Evolutionary conservation across 768 basidiomycete genomes (phyloP).

Genomic region (Steccherinum ochraceum): DNA sequence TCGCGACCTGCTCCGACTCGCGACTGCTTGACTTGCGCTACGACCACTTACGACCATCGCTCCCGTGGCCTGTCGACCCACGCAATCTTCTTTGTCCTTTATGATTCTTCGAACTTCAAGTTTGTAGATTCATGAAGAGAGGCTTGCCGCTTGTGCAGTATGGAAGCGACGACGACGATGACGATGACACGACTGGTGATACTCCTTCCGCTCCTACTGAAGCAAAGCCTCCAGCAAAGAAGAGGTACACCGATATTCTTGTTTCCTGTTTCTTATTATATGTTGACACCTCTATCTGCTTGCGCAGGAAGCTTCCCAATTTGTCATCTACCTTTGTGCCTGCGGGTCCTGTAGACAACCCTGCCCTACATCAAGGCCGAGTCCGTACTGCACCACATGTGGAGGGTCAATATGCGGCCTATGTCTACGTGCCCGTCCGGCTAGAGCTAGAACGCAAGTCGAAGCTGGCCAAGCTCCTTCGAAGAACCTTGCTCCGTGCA

Average conservation of each 20-base stretch:
- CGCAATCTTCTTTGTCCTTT: too few relatives aligned
- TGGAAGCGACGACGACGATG: slow-evolving; percentile 17
- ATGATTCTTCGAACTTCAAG: too few relatives aligned
- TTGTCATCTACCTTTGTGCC: slow-evolving; percentile 44
- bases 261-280: neutral
- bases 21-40: too few relatives aligned
- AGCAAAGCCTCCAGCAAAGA: slow-evolving; percentile 6
- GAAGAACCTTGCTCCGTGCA: slow-evolving; percentile 38
- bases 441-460: slow-evolving; percentile 38
- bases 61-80: too few relatives aligned
- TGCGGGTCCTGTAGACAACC: slow-evolving; percentile 58
- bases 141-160: slow-evolving; percentile 10
- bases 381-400: slow-evolving; percentile 70
- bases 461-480: slow-evolving; percentile 39
- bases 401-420: slow-evolving; percentile 78
- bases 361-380: slow-evolving; percentile 80
- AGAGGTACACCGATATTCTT: slow-evolving; percentile 3
- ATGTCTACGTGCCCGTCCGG: slow-evolving; percentile 67
- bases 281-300: too few relatives aligned
- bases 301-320: slow-evolving; percentile 45
- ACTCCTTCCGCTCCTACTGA: neutral
- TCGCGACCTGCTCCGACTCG: too few relatives aligned
- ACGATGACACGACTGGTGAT: neutral
- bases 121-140: too few relatives aligned
- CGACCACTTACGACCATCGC: too few relatives aligned